Evolutionary conservation across 164 flowering plant genomes (phyloP), one percentile per base, ranked within the genome.

Genomic region (Cinnamomum micranthum): DNA sequence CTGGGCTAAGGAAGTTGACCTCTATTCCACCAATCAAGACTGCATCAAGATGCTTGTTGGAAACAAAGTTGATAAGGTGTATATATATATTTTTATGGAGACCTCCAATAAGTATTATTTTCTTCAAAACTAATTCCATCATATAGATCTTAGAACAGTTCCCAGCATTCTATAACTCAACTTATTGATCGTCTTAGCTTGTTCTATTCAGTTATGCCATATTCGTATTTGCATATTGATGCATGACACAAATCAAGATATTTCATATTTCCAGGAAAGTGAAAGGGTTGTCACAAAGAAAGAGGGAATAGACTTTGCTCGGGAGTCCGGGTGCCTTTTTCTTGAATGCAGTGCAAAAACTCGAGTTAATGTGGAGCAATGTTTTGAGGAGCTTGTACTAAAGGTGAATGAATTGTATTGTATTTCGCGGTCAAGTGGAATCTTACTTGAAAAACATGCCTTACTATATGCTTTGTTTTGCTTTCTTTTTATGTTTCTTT

Each of bases 11-110:
- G 97, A 92, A 85, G 81, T 92, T 70, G 97, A 92, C 68, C 79
- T 92, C 63, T 90, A 92, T 72, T 88, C 89, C 27, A 92, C 97
- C 64, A 92, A 90, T 81, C 94, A 85, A 82, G 97, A 92, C 74
- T 92, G 97, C 86, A 88, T 92, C 85, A 92, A 90, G 83, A 89
- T 92, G 94, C 94, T 90, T 77, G 92, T 92, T 70, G 97, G 97
- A 41, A 92, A 92, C 82, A 92, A 92, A 84, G 92, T 92, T 74
- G 94, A 92, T 76, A 90, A 89, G 94, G 94, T 92, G 84, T 13
- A 71, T 4, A 51, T 33, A 50, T 35, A 6, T 35, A 6, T 35
- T 35, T 41, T 41, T 7, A 10, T 28, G 9, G 51, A n/a, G 55
- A 69, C 20, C 4, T 69, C 6, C 24, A 41, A 23, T 67, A 27